Evolutionary conservation across 164 flowering plant species (phyloP), one percentile per base, ranked within the genome.

Genomic region (Litsea cubeba): DNA sequence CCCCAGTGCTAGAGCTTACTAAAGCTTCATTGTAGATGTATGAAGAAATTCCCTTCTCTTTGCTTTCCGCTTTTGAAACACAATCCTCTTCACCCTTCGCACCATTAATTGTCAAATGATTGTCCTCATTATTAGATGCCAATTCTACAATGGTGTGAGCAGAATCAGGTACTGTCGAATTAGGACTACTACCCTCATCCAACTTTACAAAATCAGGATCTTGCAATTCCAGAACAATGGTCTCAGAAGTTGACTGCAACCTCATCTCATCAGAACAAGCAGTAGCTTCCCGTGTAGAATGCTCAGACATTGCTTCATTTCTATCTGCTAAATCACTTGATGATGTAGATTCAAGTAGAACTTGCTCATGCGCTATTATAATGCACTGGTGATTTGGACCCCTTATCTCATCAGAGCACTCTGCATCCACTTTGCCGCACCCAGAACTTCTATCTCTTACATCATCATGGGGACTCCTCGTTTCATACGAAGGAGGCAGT

Each of bases 1-100:
- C 49, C 10, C 69, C 77, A 12, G 72, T 54, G 54, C 49, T 70
- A 3, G 77, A 74, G 60, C 71, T 70, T 74, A 78, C 82, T 65
- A 81, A 78, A 26, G 85, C 69, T 78, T 81, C 86, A 30, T 76
- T 22, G 51, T 69, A 68, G 7, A 70, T 24, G 58, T 23, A 75
- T 17, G 80, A 76, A 23, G 75, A 73, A 73, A 69, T 72, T 65
- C 60, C 71, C 50, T 62, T 62, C 20, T 58, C 71, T 68, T 17
- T 78, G 50, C 64, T 72, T 78, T 72, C 85, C 68, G 74, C 78
- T 18, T 64, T 24, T 12, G 81, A 70, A 74, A 75, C 58, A 2
- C 60, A 54, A 54, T 14, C n/a, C 60, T 20, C n/a, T 54, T 54
- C 60, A 15, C 60, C 60, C 60, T 54, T 20, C n/a, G 5, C 60